Evolutionary conservation across 108 stramenopile genomes (phyloP).

Genomic region (Nitzschia palea): DNA sequence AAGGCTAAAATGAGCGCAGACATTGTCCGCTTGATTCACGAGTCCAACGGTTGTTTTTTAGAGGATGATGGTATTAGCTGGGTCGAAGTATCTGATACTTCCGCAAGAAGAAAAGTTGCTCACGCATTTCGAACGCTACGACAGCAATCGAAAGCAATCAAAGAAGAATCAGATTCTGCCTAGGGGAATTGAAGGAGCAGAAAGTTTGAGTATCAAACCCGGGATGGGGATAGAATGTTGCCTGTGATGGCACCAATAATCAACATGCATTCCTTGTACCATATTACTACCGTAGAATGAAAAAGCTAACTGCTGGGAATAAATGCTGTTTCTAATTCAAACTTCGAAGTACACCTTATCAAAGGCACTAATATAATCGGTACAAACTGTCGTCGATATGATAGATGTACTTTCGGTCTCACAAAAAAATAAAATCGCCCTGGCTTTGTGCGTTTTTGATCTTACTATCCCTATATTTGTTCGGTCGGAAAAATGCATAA

Average conservation of each 20-base stretch:
- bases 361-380: no score
- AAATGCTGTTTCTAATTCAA: not conserved
- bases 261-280: no score
- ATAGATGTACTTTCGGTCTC: no score
- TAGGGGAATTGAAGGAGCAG: not conserved
- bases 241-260: no score
- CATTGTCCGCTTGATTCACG: conserved; percentile 7
- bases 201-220: not conserved
- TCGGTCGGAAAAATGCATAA: no score
- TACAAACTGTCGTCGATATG: no score
- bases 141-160: not conserved
- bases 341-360: not conserved
- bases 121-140: conserved; percentile 8
- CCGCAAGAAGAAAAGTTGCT: conserved; percentile 9
- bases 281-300: no score
- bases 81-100: conserved; percentile 3
- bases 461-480: no score
- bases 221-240: no score
- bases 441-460: no score
- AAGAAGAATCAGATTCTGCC: not conserved
- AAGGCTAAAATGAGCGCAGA: conserved; percentile 1
- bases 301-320: not conserved
- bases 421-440: no score
- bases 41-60: conserved; percentile 15
- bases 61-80: conserved; percentile 21